A percentile compares a stretch with the other conserved stretches of the same genome.
Conservation (phyloP, 345 rosid species). For the rapeseed (Brassica napus) region DNA sequence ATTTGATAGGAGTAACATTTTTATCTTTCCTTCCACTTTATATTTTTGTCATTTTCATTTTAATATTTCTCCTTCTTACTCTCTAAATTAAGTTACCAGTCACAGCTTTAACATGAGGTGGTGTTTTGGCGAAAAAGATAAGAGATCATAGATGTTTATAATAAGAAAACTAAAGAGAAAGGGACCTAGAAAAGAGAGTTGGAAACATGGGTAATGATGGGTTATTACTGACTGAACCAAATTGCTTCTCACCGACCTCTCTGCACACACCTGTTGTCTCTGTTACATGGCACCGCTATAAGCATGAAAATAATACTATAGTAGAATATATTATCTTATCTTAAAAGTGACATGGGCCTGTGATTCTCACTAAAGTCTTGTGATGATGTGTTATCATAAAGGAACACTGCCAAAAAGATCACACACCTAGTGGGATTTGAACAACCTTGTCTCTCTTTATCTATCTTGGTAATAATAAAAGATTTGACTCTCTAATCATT, state of each 20-base stretch:
- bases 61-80: too few relatives aligned
- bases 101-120: too few relatives aligned
- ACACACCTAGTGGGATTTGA: conserved; percentile 35
- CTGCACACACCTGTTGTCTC: conserved; percentile 37
- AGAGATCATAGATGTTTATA: neutral
- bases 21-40: too few relatives aligned
- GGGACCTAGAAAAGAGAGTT: conserved; percentile 34
- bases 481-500: conserved; percentile 34
- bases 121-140: neutral
- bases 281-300: conserved; percentile 24
- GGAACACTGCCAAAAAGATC: conserved; percentile 42
- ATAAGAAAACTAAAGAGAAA: conserved; percentile 2
- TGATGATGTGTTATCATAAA: conserved; percentile 43
- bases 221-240: conserved; percentile 19
- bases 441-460: conserved; percentile 33
- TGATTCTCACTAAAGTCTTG: conserved; percentile 24
- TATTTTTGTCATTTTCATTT: too few relatives aligned
- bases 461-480: neutral
- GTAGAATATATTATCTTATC: conserved; percentile 43
- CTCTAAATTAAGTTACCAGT: too few relatives aligned
- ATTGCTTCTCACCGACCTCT: conserved; percentile 37
- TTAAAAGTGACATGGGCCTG: conserved; percentile 39
- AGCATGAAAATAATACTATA: conserved; percentile 10
- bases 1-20: too few relatives aligned
- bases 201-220: neutral